These are phyloP conservation scores for Solanum medicagineum DNA, from an alignment of 257 asterid genomes.

Conservation along the genomic window DNA sequence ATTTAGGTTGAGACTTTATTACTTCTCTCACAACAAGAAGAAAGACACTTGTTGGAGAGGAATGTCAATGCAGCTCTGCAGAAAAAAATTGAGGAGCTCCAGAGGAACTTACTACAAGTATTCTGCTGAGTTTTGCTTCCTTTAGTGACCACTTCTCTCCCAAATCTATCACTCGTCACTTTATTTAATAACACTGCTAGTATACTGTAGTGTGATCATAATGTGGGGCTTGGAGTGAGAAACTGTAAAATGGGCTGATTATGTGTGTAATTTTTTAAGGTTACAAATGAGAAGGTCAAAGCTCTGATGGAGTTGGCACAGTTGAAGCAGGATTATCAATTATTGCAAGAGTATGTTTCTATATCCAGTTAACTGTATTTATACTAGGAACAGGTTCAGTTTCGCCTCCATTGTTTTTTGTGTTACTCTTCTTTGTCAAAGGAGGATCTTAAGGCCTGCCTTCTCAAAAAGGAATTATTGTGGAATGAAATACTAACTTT, in stretches of 20 bases:
- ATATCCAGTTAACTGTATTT: background rate
- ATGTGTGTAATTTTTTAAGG: constrained; percentile 31
- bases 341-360: constrained; percentile 55
- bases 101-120: constrained; percentile 82
- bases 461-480: background rate
- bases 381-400: background rate
- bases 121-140: background rate
- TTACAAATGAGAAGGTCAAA: constrained; percentile 90
- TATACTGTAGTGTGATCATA: background rate
- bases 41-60: constrained; percentile 73
- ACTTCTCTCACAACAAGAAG: constrained; percentile 92
- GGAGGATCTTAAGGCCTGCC: background rate
- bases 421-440: background rate
- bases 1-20: constrained; percentile 67
- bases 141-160: background rate
- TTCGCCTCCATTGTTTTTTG: background rate
- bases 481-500: background rate
- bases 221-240: background rate
- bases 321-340: constrained; percentile 56
- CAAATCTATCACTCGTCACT: background rate
- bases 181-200: background rate
- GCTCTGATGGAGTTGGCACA: constrained; percentile 90
- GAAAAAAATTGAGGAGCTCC: constrained; percentile 71
- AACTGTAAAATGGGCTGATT: background rate
- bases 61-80: constrained; percentile 69